Evolutionary conservation across 2,329 filamentous ascomycete species (phyloP).

Genomic region (Beauveria sp.): DNA sequence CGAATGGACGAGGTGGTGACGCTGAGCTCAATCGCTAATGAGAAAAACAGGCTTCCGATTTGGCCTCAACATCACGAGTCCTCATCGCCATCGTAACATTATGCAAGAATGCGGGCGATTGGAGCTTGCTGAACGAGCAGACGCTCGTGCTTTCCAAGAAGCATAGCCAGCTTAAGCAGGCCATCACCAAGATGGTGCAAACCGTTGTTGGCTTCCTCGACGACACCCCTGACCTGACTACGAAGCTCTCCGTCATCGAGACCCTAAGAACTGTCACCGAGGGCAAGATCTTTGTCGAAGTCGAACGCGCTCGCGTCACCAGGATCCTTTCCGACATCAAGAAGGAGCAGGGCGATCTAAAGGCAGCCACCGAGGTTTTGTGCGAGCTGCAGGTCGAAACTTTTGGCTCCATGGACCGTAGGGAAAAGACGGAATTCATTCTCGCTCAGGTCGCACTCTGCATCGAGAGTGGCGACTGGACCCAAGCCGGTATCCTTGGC

Average conservation of each 20-base stretch:
- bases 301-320: slow-evolving; percentile 91
- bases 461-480: slow-evolving; percentile 94
- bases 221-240: slow-evolving; percentile 74
- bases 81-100: slow-evolving; percentile 85
- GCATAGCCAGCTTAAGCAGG: slow-evolving; percentile 98
- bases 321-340: slow-evolving; percentile 96
- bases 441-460: slow-evolving; percentile 89
- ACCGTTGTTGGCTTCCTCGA: slow-evolving; percentile 88
- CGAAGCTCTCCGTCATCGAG: slow-evolving; percentile 89
- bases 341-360: slow-evolving; percentile 87
- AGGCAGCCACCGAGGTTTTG: slow-evolving; percentile 82
- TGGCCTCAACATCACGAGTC: slow-evolving; percentile 86
- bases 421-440: slow-evolving; percentile 99
- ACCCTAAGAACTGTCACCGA: slow-evolving; percentile 93
- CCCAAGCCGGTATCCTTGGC: slow-evolving; percentile 84
- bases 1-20: slow-evolving; percentile 15
- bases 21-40: slow-evolving; percentile 16
- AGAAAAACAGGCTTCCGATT: slow-evolving; percentile 72
- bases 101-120: slow-evolving; percentile 88
- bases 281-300: slow-evolving; percentile 99
- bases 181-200: slow-evolving; percentile 98
- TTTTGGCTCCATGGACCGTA: slow-evolving; percentile 93
- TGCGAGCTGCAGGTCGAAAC: slow-evolving; percentile 99
- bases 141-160: slow-evolving; percentile 96
- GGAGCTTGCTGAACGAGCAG: slow-evolving; percentile 94